phyloP scores from a whole-genome alignment of 2,329 filamentous ascomycete genomes.

The Diplodia mutila region DNA sequence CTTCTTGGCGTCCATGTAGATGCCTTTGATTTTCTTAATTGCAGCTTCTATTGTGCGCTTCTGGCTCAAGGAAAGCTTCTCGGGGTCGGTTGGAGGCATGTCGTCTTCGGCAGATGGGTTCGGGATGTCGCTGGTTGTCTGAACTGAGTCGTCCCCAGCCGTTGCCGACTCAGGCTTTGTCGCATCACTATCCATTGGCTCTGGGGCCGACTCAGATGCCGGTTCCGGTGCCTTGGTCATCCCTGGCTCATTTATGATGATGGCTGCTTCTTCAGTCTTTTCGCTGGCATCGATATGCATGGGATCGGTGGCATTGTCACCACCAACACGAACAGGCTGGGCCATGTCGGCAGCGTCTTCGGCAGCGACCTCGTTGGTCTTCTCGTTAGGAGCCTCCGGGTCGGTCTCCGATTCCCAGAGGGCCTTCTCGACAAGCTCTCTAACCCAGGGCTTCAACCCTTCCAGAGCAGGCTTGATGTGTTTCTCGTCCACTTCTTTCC shows the following conservation, averaged over 20 bases:
- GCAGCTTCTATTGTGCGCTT: slow-evolving; percentile 46
- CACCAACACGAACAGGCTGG: slow-evolving; percentile 13
- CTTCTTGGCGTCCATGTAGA: slow-evolving; percentile 81
- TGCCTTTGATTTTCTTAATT: slow-evolving; percentile 67
- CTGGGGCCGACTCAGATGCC: background rate
- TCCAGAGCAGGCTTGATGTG: slow-evolving; percentile 72
- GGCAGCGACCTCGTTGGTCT: slow-evolving; percentile 41
- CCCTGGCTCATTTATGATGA: slow-evolving; percentile 35
- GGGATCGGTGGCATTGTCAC: background rate
- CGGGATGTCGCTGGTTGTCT: slow-evolving; percentile 15
- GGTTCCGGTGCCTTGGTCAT: background rate
- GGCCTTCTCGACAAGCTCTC: slow-evolving; percentile 64
- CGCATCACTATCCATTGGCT: slow-evolving; percentile 29
- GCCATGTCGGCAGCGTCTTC: slow-evolving; percentile 36
- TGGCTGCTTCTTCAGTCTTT: slow-evolving; percentile 37
- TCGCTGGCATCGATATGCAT: slow-evolving; percentile 26
- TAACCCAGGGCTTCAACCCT: slow-evolving; percentile 64
- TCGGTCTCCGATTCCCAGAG: slow-evolving; percentile 52
- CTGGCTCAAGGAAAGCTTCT: slow-evolving; percentile 30
- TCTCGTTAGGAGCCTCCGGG: slow-evolving; percentile 37
- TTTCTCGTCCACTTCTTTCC: slow-evolving; percentile 79
- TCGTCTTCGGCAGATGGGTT: slow-evolving; percentile 19
- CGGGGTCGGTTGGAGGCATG: slow-evolving; percentile 13
- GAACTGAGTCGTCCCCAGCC: background rate
- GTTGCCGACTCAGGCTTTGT: slow-evolving; percentile 25